phyloP scores from a whole-genome alignment of 208 protist species.

The Leishmania tarentolae region DNA sequence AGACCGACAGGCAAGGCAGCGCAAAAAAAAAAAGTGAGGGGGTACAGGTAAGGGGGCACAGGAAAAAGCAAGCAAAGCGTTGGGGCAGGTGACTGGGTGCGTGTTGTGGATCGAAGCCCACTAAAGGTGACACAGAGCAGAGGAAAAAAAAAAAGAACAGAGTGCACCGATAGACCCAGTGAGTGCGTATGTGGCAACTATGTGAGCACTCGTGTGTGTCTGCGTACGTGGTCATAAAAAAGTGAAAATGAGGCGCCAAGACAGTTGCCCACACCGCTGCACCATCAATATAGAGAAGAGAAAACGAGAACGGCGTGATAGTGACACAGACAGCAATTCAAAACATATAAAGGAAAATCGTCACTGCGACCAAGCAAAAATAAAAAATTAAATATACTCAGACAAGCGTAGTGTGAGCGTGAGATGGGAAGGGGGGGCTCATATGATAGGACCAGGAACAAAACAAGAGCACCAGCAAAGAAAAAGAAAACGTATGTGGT shows the following conservation, averaged over 20 bases:
- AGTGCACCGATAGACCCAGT: background rate
- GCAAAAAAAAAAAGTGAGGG: too few relatives aligned
- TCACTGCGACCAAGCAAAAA: background rate
- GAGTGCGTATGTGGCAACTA: background rate
- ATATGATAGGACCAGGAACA: conserved; percentile 5
- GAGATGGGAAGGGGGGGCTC: background rate
- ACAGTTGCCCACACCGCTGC: background rate
- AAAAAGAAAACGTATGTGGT: background rate
- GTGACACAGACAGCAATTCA: background rate
- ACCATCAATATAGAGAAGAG: background rate
- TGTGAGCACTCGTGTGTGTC: background rate
- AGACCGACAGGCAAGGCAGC: background rate
- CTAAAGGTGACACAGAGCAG: background rate
- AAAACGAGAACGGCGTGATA: background rate
- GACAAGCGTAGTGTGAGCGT: background rate
- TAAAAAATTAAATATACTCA: too few relatives aligned
- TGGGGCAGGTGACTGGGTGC: background rate
- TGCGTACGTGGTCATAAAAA: background rate
- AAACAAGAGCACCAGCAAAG: background rate
- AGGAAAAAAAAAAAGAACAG: background rate
- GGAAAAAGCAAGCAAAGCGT: background rate
- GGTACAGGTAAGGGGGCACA: background rate
- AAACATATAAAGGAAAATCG: background rate
- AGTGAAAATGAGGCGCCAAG: background rate
- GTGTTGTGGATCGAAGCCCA: background rate